phyloP scores from a whole-genome alignment of 2,329 filamentous ascomycete genomes.

The Aureobasidium sp. region DNA sequence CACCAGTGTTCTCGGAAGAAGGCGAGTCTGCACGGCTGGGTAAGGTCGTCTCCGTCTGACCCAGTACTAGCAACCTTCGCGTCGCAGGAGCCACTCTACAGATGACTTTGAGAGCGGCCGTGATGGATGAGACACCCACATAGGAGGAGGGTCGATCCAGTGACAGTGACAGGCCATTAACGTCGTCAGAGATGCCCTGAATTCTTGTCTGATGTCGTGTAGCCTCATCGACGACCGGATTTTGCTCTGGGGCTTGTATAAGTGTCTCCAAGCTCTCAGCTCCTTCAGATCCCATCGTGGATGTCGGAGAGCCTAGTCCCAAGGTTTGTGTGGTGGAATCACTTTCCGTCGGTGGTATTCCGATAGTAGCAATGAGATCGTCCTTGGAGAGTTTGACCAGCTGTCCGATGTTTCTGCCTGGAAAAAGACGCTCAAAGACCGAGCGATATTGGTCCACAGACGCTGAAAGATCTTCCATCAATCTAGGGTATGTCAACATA shows the following conservation, averaged over 20 bases:
- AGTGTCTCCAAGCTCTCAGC: conserved; percentile 51
- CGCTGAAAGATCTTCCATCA: conserved; percentile 47
- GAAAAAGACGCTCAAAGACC: conserved; percentile 39
- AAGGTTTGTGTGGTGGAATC: background rate
- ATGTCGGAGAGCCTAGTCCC: background rate
- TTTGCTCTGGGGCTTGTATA: conserved; percentile 62
- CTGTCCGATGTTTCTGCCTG: conserved; percentile 35
- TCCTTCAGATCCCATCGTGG: conserved; percentile 37
- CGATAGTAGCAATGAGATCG: conserved; percentile 35
- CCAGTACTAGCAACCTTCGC: conserved; percentile 23
- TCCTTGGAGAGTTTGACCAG: conserved; percentile 36
- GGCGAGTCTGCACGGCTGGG: conserved; percentile 25
- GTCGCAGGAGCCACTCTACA: conserved; percentile 27
- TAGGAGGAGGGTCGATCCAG: conserved; percentile 28
- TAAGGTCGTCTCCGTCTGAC: conserved; percentile 22
- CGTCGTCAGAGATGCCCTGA: conserved; percentile 34
- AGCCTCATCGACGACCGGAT: conserved; percentile 61
- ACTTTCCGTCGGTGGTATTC: background rate
- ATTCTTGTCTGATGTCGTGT: conserved; percentile 34
- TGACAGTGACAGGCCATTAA: conserved; percentile 27
- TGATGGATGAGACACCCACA: conserved; percentile 28
- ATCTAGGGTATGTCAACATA: conserved; percentile 42
- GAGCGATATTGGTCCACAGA: conserved; percentile 42
- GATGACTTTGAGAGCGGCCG: conserved; percentile 29
- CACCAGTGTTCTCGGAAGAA: conserved; percentile 19